Percentiles rank a stretch among this genome's conserved stretches.
Evolutionary conservation across 306 rosid genomes (phyloP).

Genomic region (Pachyrhizus erosus): DNA sequence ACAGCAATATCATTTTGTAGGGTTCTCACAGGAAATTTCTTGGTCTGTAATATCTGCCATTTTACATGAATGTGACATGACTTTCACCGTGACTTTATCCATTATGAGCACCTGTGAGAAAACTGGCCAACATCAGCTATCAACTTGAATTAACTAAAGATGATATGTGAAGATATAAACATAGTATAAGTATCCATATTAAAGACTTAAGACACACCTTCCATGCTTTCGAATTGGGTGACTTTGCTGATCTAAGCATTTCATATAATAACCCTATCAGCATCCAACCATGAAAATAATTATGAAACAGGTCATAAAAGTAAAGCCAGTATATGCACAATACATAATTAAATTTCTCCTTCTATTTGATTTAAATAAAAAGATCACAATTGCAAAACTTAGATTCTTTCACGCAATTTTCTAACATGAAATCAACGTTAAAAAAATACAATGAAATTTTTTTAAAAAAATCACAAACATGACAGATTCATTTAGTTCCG

Average conservation of each 20-base stretch:
- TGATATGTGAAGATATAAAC: conserved; percentile 25
- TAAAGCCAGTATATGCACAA: background rate
- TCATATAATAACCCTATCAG: conserved; percentile 70
- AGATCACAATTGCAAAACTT: background rate
- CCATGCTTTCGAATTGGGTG: conserved; percentile 87
- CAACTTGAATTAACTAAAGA: background rate
- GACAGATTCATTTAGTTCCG: background rate
- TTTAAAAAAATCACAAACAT: too few relatives aligned
- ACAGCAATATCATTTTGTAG: background rate
- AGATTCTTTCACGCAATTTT: background rate
- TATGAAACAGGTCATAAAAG: background rate
- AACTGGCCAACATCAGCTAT: background rate
- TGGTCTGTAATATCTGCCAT: conserved; percentile 99
- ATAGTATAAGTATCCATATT: background rate
- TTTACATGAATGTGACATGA: conserved; percentile 94
- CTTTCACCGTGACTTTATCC: conserved; percentile 96
- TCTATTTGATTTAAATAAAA: conserved; percentile 13
- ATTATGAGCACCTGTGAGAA: conserved; percentile 79
- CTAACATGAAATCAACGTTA: too few relatives aligned
- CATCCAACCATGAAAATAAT: conserved; percentile 24
- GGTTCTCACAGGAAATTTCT: conserved; percentile 87
- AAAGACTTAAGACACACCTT: conserved; percentile 62
- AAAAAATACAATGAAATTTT: too few relatives aligned
- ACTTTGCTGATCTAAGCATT: conserved; percentile 88
- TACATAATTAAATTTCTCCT: background rate